phyloP scores from a whole-genome alignment of 805 yeast species.

The Monosporozyma servazzii region DNA sequence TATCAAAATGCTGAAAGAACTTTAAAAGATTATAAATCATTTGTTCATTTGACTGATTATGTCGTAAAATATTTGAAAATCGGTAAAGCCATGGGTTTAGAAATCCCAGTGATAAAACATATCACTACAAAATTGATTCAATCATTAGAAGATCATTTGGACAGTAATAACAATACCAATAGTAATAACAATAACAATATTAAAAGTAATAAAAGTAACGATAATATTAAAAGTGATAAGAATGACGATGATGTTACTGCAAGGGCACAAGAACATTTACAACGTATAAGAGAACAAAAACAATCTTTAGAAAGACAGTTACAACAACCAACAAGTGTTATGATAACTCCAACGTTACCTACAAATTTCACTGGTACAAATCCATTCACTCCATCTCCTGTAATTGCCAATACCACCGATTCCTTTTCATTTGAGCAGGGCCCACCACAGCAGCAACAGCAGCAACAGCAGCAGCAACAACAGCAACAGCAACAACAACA shows the following conservation, averaged over 20 bases:
- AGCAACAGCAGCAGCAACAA: not conserved
- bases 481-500: slow-evolving; percentile 9
- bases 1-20: slow-evolving; percentile 80
- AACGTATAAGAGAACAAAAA: slow-evolving; percentile 28
- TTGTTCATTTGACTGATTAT: slow-evolving; percentile 76
- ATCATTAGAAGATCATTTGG: slow-evolving; percentile 78
- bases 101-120: slow-evolving; percentile 92
- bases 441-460: too few species aligned
- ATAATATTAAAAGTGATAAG: not conserved
- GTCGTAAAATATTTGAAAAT: slow-evolving; percentile 81
- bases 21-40: slow-evolving; percentile 68
- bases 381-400: slow-evolving; percentile 24
- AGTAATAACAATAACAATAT: slow-evolving; percentile 19
- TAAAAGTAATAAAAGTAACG: not conserved
- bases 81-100: slow-evolving; percentile 87
- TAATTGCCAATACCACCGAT: slow-evolving; percentile 21
- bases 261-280: slow-evolving; percentile 26
- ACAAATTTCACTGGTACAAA: slow-evolving; percentile 21
- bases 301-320: slow-evolving; percentile 24
- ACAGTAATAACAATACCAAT: slow-evolving; percentile 33
- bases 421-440: slow-evolving; percentile 24
- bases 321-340: slow-evolving; percentile 18
- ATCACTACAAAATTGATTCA: slow-evolving; percentile 90
- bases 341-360: slow-evolving; percentile 23
- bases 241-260: slow-evolving; percentile 8